Conservation (phyloP, 495 filamentous ascomycete genomes). For the Stereocaulon alpinum region DNA sequence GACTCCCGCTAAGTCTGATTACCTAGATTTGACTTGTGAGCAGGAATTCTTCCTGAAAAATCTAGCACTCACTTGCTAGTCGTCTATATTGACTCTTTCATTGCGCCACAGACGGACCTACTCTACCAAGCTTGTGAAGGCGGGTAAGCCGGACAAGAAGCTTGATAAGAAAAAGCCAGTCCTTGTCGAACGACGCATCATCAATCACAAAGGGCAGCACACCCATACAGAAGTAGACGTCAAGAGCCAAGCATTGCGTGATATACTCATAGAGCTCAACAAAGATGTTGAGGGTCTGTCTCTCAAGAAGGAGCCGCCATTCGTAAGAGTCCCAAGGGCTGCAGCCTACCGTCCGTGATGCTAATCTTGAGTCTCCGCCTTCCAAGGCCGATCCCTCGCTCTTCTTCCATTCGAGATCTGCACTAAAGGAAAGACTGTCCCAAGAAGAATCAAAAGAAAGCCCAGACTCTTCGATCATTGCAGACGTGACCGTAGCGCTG, state of each 20-base stretch:
- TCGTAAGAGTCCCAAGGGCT: conserved; percentile 3
- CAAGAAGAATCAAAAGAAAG: conserved; percentile 13
- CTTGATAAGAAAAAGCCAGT: conserved; percentile 15
- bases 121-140: conserved; percentile 12
- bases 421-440: conserved; percentile 11
- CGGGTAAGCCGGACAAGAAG: conserved; percentile 13
- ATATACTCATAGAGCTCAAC: conserved; percentile 16
- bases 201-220: conserved; percentile 20
- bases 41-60: neutral
- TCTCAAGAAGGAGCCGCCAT: conserved; percentile 21
- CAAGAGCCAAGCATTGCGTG: conserved; percentile 11
- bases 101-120: conserved; percentile 5
- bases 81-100: neutral
- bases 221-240: conserved; percentile 22
- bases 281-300: conserved; percentile 19
- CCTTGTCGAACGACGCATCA: conserved; percentile 22
- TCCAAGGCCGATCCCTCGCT: conserved; percentile 19
- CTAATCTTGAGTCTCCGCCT: neutral
- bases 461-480: conserved; percentile 9
- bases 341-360: neutral
- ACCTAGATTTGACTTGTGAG: conserved; percentile 8
- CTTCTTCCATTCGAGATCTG: conserved; percentile 18
- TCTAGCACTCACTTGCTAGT: neutral
- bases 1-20: neutral
- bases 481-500: conserved; percentile 14